Percentiles rank a stretch among this genome's conserved stretches.
phyloP scores from a whole-genome alignment of 805 yeast genomes.

The Yamadazyma olivae region DNA sequence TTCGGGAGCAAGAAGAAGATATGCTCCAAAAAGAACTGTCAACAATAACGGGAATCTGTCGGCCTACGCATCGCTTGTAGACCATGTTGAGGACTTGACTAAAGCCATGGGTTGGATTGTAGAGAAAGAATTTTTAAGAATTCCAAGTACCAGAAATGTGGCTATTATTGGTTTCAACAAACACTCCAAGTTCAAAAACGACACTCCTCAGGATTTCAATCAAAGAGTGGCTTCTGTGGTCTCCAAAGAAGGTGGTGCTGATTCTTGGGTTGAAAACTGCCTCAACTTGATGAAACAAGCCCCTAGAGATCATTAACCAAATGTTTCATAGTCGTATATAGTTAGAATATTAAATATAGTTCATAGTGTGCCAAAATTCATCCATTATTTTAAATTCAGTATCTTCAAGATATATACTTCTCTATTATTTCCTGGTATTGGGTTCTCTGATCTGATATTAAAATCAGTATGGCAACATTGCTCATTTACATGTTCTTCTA shows the following conservation, averaged over 20 bases:
- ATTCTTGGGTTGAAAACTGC: conserved; percentile 83
- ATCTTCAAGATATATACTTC: too few species aligned
- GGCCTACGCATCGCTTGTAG: conserved; percentile 82
- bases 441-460: too few species aligned
- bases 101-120: conserved; percentile 75
- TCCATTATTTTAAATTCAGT: too few species aligned
- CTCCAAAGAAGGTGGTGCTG: conserved; percentile 82
- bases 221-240: conserved; percentile 56
- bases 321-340: too few species aligned
- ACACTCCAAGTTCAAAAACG: conserved; percentile 19
- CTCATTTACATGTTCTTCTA: too few species aligned
- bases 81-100: conserved; percentile 74
- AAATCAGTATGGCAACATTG: too few species aligned
- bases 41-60: conserved; percentile 31
- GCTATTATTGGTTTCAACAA: conserved; percentile 69
- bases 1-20: conserved; percentile 72
- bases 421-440: too few species aligned
- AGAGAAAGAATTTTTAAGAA: conserved; percentile 82
- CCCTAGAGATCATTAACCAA: conserved; percentile 64
- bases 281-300: conserved; percentile 65
- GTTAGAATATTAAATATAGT: too few species aligned
- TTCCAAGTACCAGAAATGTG: conserved; percentile 92
- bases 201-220: conserved; percentile 29
- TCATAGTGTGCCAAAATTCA: too few species aligned
- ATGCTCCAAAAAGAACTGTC: conserved; percentile 38